Evolutionary conservation across 176 grass and related monocot species (phyloP).

Genomic region (Thinopyrum elongatum): DNA sequence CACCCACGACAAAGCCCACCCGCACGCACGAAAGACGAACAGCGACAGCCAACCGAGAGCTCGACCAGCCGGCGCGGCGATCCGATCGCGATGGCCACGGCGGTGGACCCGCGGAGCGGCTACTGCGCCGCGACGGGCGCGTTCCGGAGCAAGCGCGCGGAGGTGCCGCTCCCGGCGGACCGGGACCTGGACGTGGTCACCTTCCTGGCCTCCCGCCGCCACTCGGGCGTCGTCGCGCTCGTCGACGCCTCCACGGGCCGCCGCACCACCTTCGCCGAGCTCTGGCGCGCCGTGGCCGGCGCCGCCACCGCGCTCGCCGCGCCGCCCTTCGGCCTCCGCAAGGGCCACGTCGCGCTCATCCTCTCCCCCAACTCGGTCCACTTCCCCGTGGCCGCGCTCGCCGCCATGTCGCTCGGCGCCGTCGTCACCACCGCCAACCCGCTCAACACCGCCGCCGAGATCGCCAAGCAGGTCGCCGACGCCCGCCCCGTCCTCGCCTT

Average conservation of each 20-base stretch:
- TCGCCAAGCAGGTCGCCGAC: slow-evolving; percentile 83
- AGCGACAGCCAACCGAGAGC: not conserved
- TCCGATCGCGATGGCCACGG: slow-evolving; percentile 33
- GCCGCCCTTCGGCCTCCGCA: slow-evolving; percentile 65
- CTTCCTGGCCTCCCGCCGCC: slow-evolving; percentile 76
- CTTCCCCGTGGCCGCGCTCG: slow-evolving; percentile 88
- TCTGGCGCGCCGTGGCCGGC: slow-evolving; percentile 66
- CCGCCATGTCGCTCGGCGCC: slow-evolving; percentile 76
- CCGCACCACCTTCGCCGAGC: slow-evolving; percentile 56
- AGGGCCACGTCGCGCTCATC: slow-evolving; percentile 74
- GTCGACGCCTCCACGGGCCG: slow-evolving; percentile 67
- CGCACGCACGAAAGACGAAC: not conserved
- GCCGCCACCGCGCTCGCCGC: slow-evolving; percentile 65
- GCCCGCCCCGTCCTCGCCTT: slow-evolving; percentile 78
- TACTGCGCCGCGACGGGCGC: slow-evolving; percentile 56
- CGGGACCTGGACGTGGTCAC: slow-evolving; percentile 60
- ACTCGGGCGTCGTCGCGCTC: slow-evolving; percentile 74
- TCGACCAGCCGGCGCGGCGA: not conserved
- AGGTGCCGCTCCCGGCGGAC: slow-evolving; percentile 47
- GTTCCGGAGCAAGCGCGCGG: slow-evolving; percentile 65
- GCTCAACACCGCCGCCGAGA: slow-evolving; percentile 73
- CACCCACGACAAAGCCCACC: not conserved
- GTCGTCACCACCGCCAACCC: slow-evolving; percentile 91
- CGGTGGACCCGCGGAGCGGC: slow-evolving; percentile 56
- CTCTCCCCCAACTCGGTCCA: slow-evolving; percentile 85